Conservation (phyloP, 495 filamentous ascomycete genomes). For the Trypethelium eluteriae region DNA sequence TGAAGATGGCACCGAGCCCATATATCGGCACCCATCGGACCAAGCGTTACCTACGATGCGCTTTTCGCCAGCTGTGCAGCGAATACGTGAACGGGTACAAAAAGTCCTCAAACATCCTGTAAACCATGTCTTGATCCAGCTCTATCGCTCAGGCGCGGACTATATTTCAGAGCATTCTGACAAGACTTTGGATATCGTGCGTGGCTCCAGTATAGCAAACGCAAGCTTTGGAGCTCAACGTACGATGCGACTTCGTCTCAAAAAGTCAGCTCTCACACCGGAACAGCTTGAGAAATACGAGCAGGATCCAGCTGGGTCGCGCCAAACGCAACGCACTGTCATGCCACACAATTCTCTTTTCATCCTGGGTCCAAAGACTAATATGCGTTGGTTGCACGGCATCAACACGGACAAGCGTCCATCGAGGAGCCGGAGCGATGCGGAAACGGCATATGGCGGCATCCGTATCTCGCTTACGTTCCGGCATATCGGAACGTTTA, state of each 20-base stretch:
- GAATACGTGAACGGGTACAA: constrained; percentile 60
- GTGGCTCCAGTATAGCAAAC: constrained; percentile 76
- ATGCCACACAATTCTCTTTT: constrained; percentile 88
- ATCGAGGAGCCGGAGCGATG: constrained; percentile 51
- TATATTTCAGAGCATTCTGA: constrained; percentile 96
- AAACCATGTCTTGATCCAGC: constrained; percentile 89
- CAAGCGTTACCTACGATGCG: constrained; percentile 70
- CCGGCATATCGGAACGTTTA: constrained; percentile 77
- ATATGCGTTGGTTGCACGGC: constrained; percentile 79
- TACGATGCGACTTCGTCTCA: constrained; percentile 83
- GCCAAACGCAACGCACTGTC: constrained; percentile 55
- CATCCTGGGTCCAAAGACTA: constrained; percentile 71
- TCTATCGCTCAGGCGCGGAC: constrained; percentile 85
- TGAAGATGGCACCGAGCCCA: constrained; percentile 69
- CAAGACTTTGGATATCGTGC: constrained; percentile 88
- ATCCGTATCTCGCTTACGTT: constrained; percentile 91
- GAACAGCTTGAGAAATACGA: constrained; percentile 1
- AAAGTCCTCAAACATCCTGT: constrained; percentile 66
- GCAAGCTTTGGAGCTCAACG: constrained; percentile 86
- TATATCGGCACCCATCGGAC: constrained; percentile 91
- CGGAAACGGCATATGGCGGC: constrained; percentile 64
- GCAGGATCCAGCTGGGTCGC: constrained; percentile 26
- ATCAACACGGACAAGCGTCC: constrained; percentile 81
- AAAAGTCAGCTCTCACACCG: constrained; percentile 44
- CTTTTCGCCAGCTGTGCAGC: constrained; percentile 64